Conservation (phyloP, 2,329 filamentous ascomycete species). For the Ophiocordyceps robertsii region DNA sequence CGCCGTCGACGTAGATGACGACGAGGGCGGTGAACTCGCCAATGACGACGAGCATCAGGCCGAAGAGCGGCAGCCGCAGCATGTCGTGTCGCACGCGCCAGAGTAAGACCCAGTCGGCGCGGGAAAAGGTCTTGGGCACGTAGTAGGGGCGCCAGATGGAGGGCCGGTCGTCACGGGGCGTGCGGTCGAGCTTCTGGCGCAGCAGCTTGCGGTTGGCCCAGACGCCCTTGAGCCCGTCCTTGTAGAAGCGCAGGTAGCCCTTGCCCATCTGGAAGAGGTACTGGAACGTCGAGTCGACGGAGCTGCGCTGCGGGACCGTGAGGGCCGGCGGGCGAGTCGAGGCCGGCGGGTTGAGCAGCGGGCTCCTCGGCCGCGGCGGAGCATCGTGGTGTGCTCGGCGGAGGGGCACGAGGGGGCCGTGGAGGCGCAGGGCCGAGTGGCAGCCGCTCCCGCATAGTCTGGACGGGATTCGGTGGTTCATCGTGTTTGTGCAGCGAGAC, state of each 20-base stretch:
- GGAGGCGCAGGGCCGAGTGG: background rate
- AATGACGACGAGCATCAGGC: constrained; percentile 58
- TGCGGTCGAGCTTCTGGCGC: constrained; percentile 23
- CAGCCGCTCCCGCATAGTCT: no score
- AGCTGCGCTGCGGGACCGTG: constrained; percentile 40
- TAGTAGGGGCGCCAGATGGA: constrained; percentile 20
- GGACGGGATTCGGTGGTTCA: no score
- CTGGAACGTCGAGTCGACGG: constrained; percentile 15
- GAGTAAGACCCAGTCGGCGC: constrained; percentile 59
- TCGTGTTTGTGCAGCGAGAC: no score
- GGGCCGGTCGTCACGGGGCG: constrained; percentile 42
- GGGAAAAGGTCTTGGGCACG: constrained; percentile 28
- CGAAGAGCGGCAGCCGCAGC: constrained; percentile 67
- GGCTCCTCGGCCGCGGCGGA: constrained; percentile 13
- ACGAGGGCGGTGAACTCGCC: constrained; percentile 80
- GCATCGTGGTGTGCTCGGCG: background rate
- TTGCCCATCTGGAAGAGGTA: constrained; percentile 54
- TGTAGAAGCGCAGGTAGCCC: constrained; percentile 78
- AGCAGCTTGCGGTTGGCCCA: constrained; percentile 50
- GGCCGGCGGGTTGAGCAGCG: constrained; percentile 53
- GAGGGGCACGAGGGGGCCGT: background rate
- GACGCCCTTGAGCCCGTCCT: constrained; percentile 64
- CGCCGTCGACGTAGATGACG: constrained; percentile 53
- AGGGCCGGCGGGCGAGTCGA: constrained; percentile 63
- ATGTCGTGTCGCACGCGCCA: constrained; percentile 58